Conservation (phyloP, 306 rosid species). For the Cicer arietinum region DNA sequence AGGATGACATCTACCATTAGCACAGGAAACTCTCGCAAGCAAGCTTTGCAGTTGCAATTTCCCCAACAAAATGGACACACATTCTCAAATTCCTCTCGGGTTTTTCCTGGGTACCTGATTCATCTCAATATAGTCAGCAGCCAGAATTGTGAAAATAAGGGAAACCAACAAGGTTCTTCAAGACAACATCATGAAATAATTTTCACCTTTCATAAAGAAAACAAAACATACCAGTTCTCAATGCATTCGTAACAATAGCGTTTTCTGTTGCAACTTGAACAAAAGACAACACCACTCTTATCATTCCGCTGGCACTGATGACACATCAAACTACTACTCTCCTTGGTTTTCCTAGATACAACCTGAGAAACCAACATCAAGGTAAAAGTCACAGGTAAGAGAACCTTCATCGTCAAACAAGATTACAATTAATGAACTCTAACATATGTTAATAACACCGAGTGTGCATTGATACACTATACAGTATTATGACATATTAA, state of each 20-base stretch:
- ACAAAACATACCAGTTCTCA: slow-evolving; percentile 56
- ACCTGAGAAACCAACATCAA: slow-evolving; percentile 31
- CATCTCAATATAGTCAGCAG: slow-evolving; percentile 37
- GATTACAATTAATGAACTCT: slow-evolving; percentile 10
- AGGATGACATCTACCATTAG: slow-evolving; percentile 41
- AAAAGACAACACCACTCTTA: slow-evolving; percentile 64
- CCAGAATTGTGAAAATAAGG: slow-evolving; percentile 18
- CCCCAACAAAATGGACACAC: slow-evolving; percentile 65
- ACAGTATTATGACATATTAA: background rate
- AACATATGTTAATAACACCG: slow-evolving; percentile 5
- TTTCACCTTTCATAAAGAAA: background rate
- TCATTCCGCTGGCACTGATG: slow-evolving; percentile 77
- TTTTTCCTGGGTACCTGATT: slow-evolving; percentile 69
- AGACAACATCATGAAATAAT: background rate
- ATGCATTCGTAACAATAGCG: slow-evolving; percentile 67
- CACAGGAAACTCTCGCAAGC: slow-evolving; percentile 60
- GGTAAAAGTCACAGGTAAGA: background rate
- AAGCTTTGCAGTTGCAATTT: slow-evolving; percentile 78
- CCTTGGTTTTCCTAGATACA: slow-evolving; percentile 40
- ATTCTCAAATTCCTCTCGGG: slow-evolving; percentile 55
- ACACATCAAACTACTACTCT: slow-evolving; percentile 69
- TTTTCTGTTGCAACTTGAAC: slow-evolving; percentile 54
- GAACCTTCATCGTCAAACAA: slow-evolving; percentile 6
- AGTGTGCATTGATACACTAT: background rate
- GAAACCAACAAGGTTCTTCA: slow-evolving; percentile 32